Base-by-base conservation (phyloP, 805 yeast species). In the Nakazawaea ernobii region DNA sequence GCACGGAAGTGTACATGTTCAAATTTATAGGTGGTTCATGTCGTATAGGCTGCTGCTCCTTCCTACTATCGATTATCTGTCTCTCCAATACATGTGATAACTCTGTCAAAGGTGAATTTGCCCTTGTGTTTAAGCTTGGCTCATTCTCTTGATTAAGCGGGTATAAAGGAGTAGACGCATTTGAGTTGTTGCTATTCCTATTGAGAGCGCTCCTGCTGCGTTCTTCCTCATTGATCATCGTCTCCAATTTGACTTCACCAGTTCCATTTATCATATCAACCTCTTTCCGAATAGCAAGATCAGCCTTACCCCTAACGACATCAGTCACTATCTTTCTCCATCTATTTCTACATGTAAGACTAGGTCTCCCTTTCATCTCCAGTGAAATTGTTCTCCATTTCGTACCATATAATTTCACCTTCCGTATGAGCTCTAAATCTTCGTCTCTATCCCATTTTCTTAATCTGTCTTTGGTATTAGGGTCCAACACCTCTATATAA, bases 311-410 rank as follows among this genome's bases (percentile, higher is more conserved):
- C 59, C 86, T 66, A 4, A 81, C 87, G 35, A 85, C 88, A 53
- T 80, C 81, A 1, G 91, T 84, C 49, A 85, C 84, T 32, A 88
- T 77, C 58, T 86, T 89, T 55, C 97, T 75, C 97, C 97, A 91
- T 52, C 97, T 73, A 65, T 91, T 91, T 52, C 98, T 71, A 62
- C 97, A 90, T 0, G 96, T 88, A 49, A 91, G 73, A 52, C 94
- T 82, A 5, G 97, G 95, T 48, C 98, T 69, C 39, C 91, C 84
- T 36, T 77, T 74, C 73, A 91, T 78, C 42, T 79, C 82, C 38
- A 66, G 59, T 1, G 95, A 80, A 1, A 91, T 85, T 1, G 84
- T 79, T 56, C 94, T 76, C 98, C 98, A 91, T 59, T 86, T 84
- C 0, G 97, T 87, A 30, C 97, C 97, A 59, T 80, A 77, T 35